Base-by-base conservation (phyloP, 495 filamentous ascomycete genomes). In the Neurospora sp. region DNA sequence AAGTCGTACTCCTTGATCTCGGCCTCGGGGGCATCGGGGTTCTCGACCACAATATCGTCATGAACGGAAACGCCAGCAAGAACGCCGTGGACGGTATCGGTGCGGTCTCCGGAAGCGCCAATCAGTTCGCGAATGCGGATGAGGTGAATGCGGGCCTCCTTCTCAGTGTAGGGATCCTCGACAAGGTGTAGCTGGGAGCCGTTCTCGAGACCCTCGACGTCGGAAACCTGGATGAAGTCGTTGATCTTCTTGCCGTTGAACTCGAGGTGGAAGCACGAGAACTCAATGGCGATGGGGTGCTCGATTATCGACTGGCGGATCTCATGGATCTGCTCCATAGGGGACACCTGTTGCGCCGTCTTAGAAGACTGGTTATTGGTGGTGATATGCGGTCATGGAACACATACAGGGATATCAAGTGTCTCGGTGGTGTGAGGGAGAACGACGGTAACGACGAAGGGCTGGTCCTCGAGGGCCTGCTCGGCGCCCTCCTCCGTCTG, bases 241-340 rank as follows among this genome's bases (percentile, higher is more conserved):
- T 98, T 98, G 85, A 98, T 91, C 59, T 92, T 90, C 77, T 90
- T 83, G 71, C 92, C 91, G 27, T 93, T 89, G 83, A 92, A 89
- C 80, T 98, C 94, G 53, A 99, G 89, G 82, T 98, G 96, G 86
- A 99, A 99, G 85, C 96, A 99, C 47, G 96, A 95, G 84, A 98
- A 98, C 82, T 97, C 94, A 82, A 97, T 91, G 70, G 94, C 94
- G 70, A 90, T 87, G n/a, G 96, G 96, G 68, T 92, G 86, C 81
- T 99, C 96, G 81, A 97, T 91, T 78, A 99, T 91, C 39, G 96
- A 96, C 83, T 98, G 95, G 73, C 96, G 92, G 75, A 99, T 89
- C 85, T 99, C 96, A 82, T 99, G 96, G 68, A 98, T 90, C 80
- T 97, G 94, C 81, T 98, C 96, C 85, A 97, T 90, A 72, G 91